Base-by-base conservation (phyloP, 495 filamentous ascomycete genomes). In the Cercophora samala region DNA sequence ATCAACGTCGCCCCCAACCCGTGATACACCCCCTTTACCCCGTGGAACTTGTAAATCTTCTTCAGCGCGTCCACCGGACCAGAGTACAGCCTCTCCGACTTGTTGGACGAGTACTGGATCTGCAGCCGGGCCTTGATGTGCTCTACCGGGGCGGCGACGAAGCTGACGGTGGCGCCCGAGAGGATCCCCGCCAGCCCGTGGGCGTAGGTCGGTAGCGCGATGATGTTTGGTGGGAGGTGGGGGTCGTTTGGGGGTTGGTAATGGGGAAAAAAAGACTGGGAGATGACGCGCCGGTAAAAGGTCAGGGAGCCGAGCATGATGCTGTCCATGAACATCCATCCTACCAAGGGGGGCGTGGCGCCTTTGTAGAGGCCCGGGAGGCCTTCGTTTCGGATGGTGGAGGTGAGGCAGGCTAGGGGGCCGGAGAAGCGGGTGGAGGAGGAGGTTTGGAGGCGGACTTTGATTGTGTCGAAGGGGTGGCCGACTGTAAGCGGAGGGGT, bases 241-340 rank as follows among this genome's bases (percentile, higher is more conserved):
- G 93, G 95, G 54, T 91, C 74, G 3, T 88, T 82, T 8, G 93
- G 93, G 3, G 96, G 82, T 0, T 66, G 66, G 18, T 81, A 84
- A n/a, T n/a, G 73, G 60, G 74, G 54, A 86, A 86, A 80, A 95
- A 97, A 64, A 97, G 80, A 70, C 93, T 84, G 68, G 92, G 88
- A 87, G 1, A 99, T 81, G 25, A 97, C 70, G 21, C 89, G 89
- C 18, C 92, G 91, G 79, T 99, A 97, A 62, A 95, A 84, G 32
- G 90, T 94, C 63, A 99, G 82, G 19, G 90, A 93, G 22, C 95
- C 95, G 46, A 99, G 86, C 95, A 97, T 97, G 56, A 97, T 80
- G 66, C 87, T 90, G 78, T 98, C 94, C 94, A 98, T 97, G 75
- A 94, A 90, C 92, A 97, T 97, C 94, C 94, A 99, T 67, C 95